Evolutionary conservation across 2,329 filamentous ascomycete genomes (phyloP).

Genomic region (Endoconidiophora polonica): DNA sequence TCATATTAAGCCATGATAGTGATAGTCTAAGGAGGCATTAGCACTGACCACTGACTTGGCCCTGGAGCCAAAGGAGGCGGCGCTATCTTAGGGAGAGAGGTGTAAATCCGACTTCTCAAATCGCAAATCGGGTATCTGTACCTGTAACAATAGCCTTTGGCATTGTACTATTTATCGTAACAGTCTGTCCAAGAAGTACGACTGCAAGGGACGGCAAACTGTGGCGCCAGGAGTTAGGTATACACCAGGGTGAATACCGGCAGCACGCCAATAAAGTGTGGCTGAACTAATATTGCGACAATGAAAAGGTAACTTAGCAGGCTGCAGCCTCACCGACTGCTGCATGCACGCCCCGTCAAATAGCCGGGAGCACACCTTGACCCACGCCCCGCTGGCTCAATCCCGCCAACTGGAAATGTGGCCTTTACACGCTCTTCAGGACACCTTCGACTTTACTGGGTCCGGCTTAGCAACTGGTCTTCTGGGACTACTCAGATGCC

Average conservation of each 20-base stretch:
- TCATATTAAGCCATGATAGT: no score
- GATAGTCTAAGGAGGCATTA: no score
- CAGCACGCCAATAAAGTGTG: no score
- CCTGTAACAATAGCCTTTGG: background rate
- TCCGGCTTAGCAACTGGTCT: slow-evolving; percentile 18
- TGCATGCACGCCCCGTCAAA: background rate
- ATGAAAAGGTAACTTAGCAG: no score
- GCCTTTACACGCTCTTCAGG: slow-evolving; percentile 21
- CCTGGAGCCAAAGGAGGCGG: no score
- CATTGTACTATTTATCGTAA: background rate
- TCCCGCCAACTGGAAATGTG: slow-evolving; percentile 27
- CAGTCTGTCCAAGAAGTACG: background rate
- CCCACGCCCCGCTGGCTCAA: slow-evolving; percentile 1
- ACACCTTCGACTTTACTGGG: slow-evolving; percentile 18
- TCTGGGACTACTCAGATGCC: background rate
- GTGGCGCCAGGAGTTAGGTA: background rate
- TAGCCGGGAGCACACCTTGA: background rate
- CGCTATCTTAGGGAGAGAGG: no score
- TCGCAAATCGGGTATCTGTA: background rate
- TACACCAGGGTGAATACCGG: no score
- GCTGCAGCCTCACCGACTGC: background rate
- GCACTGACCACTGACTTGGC: no score
- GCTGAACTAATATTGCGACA: no score
- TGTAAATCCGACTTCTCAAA: background rate
- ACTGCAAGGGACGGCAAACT: slow-evolving; percentile 4